These are phyloP conservation scores for Stereocaulon alpinum DNA, from an alignment of 495 filamentous ascomycete species.

Conservation along the genomic window DNA sequence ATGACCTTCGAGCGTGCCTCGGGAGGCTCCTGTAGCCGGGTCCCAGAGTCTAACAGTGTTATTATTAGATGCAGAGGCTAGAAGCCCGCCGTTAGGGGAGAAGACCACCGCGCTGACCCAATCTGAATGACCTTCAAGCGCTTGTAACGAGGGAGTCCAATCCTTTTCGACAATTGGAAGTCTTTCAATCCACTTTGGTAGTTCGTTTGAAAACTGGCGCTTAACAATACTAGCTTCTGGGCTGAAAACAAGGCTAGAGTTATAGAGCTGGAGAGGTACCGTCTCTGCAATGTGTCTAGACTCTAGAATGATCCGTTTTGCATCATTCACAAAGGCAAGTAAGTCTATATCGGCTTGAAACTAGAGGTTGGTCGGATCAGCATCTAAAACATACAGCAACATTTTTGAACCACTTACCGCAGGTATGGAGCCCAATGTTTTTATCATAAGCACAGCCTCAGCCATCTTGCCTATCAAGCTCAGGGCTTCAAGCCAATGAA, in stretches of 20 bases:
- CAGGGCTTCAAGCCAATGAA: conserved; percentile 23
- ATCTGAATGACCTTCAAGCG: conserved; percentile 19
- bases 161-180: conserved; percentile 5
- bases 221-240: conserved; percentile 7
- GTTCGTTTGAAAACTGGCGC: conserved; percentile 1
- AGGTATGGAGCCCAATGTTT: neutral
- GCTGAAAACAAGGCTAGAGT: conserved; percentile 4
- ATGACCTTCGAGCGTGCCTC: conserved; percentile 8
- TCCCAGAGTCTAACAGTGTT: conserved; percentile 32
- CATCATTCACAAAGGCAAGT: conserved; percentile 5
- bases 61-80: no score
- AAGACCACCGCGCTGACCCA: conserved; percentile 25
- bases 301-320: conserved; percentile 7
- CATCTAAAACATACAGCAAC: neutral
- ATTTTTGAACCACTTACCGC: neutral
- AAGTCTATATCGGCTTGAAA: neutral
- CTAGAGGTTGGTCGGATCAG: conserved; percentile 3
- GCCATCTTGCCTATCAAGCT: conserved; percentile 18
- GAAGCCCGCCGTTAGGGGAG: no score
- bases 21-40: neutral
- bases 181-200: conserved; percentile 12
- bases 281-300: conserved; percentile 1
- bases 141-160: conserved; percentile 14
- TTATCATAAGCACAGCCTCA: conserved; percentile 9
- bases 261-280: conserved; percentile 11